Evolutionary conservation across 2,329 filamentous ascomycete genomes (phyloP).

Genomic region (Blumeriella jaapii): DNA sequence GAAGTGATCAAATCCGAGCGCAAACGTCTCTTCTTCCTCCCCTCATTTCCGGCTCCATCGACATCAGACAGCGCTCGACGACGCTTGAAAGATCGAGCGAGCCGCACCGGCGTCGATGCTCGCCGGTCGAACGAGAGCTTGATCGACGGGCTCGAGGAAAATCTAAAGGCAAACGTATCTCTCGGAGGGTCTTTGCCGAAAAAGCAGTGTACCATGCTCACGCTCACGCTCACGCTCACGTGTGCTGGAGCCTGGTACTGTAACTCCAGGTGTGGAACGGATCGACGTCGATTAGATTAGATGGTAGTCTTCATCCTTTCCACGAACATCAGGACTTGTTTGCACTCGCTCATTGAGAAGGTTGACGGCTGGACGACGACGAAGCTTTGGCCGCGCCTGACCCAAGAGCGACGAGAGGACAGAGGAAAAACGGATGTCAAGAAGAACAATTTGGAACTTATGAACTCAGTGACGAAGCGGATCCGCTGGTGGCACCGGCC

Average conservation of each 20-base stretch:
- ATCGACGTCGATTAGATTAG: conserved; percentile 11
- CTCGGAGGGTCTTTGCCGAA: conserved; percentile 13
- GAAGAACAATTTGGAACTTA: no score
- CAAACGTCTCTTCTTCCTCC: conserved; percentile 54
- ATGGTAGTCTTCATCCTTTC: conserved; percentile 26
- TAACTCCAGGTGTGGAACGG: no score
- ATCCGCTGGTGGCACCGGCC: no score
- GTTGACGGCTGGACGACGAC: conserved; percentile 1
- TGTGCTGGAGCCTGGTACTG: conserved; percentile 7
- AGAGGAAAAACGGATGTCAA: conserved; percentile 2
- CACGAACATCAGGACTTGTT: conserved; percentile 24
- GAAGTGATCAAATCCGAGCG: conserved; percentile 55
- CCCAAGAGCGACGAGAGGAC: conserved; percentile 2
- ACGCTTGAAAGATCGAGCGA: conserved; percentile 23
- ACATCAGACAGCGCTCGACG: conserved; percentile 27
- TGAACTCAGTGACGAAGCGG: no score
- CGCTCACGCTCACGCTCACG: conserved; percentile 9
- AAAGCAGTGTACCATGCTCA: conserved; percentile 25
- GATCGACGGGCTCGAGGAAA: conserved; percentile 23
- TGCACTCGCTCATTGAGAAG: conserved; percentile 23
- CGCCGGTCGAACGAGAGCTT: conserved; percentile 28
- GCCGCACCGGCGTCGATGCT: conserved; percentile 13
- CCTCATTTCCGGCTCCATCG: conserved; percentile 23
- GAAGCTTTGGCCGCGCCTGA: conserved; percentile 14
- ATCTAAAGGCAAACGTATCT: conserved; percentile 29